Percentiles rank a stretch among this genome's conserved stretches.
phyloP scores from a whole-genome alignment of 768 basidiomycete genomes.

The Suillus discolor region DNA sequence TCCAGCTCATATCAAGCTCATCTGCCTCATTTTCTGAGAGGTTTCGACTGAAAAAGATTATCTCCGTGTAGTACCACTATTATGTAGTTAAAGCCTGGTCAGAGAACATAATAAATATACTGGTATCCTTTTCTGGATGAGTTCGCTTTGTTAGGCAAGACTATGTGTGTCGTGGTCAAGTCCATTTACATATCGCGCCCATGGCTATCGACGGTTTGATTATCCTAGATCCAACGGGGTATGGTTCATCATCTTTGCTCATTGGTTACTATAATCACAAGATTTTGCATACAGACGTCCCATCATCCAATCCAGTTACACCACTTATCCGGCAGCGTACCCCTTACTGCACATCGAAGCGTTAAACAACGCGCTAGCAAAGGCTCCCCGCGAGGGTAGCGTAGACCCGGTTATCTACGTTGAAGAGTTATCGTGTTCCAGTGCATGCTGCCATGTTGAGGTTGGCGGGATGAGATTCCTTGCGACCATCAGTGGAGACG shows the following conservation, averaged over 20 bases:
- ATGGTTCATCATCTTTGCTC: conserved; percentile 28
- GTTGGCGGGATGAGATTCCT: conserved; percentile 76
- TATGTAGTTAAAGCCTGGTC: neutral
- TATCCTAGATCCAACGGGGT: conserved; percentile 76
- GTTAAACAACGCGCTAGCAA: conserved; percentile 70
- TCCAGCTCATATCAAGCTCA: conserved; percentile 1
- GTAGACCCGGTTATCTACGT: conserved; percentile 81
- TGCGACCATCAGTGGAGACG: conserved; percentile 81
- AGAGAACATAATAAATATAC: neutral
- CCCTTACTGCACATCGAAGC: conserved; percentile 87
- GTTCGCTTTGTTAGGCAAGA: neutral
- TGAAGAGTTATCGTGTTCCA: conserved; percentile 45
- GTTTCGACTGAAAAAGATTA: neutral
- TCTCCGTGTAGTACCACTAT: neutral
- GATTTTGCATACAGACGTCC: conserved; percentile 51
- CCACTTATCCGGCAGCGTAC: conserved; percentile 73
- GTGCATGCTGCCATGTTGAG: conserved; percentile 83
- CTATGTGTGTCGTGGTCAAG: neutral
- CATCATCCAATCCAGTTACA: conserved; percentile 90
- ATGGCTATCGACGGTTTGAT: conserved; percentile 87
- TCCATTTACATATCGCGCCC: neutral
- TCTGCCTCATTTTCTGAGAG: neutral
- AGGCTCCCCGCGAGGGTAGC: conserved; percentile 51
- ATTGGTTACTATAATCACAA: conserved; percentile 21
- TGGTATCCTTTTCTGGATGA: neutral